Percentiles rank a stretch among this genome's conserved stretches.
These are phyloP conservation scores for Patellaria atrata DNA, from an alignment of 495 filamentous ascomycete species.

Conservation along the genomic window DNA sequence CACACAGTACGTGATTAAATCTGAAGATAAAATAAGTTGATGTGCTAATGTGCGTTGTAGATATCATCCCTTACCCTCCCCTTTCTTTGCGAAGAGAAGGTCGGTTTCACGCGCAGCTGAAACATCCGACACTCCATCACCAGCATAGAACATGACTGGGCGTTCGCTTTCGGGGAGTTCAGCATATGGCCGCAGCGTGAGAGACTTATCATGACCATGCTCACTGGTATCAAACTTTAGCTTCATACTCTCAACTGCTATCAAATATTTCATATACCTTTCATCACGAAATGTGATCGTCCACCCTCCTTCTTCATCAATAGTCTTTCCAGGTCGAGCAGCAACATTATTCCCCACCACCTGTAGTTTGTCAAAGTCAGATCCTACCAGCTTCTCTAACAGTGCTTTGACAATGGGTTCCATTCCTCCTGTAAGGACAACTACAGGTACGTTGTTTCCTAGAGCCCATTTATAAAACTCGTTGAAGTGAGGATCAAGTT, in stretches of 20 bases:
- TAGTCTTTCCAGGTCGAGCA: slow-evolving; percentile 50
- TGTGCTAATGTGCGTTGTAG: neutral
- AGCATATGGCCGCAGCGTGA: slow-evolving; percentile 74
- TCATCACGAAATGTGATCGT: slow-evolving; percentile 77
- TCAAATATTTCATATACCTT: slow-evolving; percentile 34
- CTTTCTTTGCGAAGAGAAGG: slow-evolving; percentile 79
- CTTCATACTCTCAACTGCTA: neutral
- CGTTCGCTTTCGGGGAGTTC: slow-evolving; percentile 47
- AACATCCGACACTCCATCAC: slow-evolving; percentile 80
- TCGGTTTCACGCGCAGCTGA: slow-evolving; percentile 81
- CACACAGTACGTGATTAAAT: slow-evolving; percentile 71
- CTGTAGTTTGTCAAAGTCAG: slow-evolving; percentile 54
- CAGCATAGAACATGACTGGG: slow-evolving; percentile 74
- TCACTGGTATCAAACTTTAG: slow-evolving; percentile 32
- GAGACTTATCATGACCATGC: slow-evolving; percentile 87
- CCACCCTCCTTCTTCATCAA: slow-evolving; percentile 72
- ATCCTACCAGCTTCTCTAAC: slow-evolving; percentile 61
- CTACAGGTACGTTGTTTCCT: slow-evolving; percentile 74
- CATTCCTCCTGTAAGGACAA: slow-evolving; percentile 86
- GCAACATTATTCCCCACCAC: slow-evolving; percentile 76
- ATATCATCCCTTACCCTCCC: slow-evolving; percentile 46
- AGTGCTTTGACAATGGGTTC: slow-evolving; percentile 76
- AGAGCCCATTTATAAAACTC: slow-evolving; percentile 72
- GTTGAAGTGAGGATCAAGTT: slow-evolving; percentile 71
- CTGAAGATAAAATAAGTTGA: slow-evolving; percentile 27